Evolutionary conservation across 2,329 filamentous ascomycete genomes (phyloP), one percentile per base, ranked within the genome.

Genomic region (Trichoderma polysporum): DNA sequence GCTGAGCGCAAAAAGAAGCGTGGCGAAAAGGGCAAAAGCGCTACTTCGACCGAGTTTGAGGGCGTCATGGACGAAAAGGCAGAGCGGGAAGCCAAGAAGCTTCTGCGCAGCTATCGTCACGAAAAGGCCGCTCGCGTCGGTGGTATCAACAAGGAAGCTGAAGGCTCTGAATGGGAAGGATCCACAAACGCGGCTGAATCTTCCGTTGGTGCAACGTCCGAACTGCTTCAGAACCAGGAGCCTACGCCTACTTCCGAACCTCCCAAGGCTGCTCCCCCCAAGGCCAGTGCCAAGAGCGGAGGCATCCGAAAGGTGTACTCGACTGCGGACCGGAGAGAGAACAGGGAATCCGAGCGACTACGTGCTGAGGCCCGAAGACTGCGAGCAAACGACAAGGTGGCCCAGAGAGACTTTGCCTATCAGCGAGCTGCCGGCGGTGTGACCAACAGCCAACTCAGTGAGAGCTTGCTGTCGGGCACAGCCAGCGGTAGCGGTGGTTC

Each of bases 101-200:
- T 95, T 68, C 86, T 98, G 66, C 88, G 90, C 67, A 88, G 88
- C 37, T 98, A 98, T 82, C 91, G 94, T 27, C 86, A 93, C 74
- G 94, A 98, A 80, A 92, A 90, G 77, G 83, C 93, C 2, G 94
- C 94, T 0, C 86, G 91, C 60, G 93, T 98, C 2, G 94, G 94
- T 39, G 94, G 94, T 22, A 82, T 98, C 77, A 98, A 98, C 80
- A 89, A 90, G 73, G 84, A 91, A 71, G 85, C 89, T 50, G 94
- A 97, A 72, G 91, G 90, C 68, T 91, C 88, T 68, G 83, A 87
- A 71, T 97, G 92, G 85, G 91, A 96, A 75, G 92, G 91, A 52
- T 86, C 83, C 13, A 87, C 85, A 19, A 88, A 86, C 77, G 90
- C 90, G 57, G 88, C 90, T 71, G 86, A 85, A 74, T 89, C 88